Evolutionary conservation across 2,329 filamentous ascomycete species (phyloP), one percentile per base, ranked within the genome.

Genomic region (Sporothrix variecibatus): DNA sequence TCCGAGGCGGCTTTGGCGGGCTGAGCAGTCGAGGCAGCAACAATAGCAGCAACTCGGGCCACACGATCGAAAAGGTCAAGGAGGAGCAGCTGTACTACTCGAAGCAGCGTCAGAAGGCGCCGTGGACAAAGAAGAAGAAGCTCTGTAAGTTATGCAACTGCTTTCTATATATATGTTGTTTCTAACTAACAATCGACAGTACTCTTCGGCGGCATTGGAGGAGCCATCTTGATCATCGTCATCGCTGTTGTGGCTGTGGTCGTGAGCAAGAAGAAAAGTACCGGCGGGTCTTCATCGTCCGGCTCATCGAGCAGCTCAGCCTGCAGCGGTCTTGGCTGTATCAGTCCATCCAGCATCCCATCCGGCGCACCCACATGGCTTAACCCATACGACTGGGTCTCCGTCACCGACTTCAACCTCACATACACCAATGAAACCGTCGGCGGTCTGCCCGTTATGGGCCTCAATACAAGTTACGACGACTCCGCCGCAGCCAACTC

Each of bases 361-460:
- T 75, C 83, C 84, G 73, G 86, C 86, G 75, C 94, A 90, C 78
- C 90, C 89, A 81, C 94, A 91, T 91, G 93, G 76, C 86, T 97
- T 26, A 95, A 99, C 80, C 96, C 96, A 0, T 97, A 94, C 81
- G 91, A 92, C 1, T 99, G 96, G 96, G 92, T 93, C 77, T 92
- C 97, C 78, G 98, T 95, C 0, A 88, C 87, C 0, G 94, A 95
- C 79, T 97, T 98, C 85, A 99, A 99, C 80, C 88, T 95, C 75
- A 98, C 96, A 0, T 99, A 97, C 81, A 99, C 96, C 0, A 90
- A 92, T 75, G 88, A 90, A 69, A 94, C 90, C 17, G 92, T 98
- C 0, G 96, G 96, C 26, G 93, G 92, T 2, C 86, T 99, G n/a
- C 92, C 94, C 0, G 82, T 98, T 75, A 98, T 98, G 91, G 96